Evolutionary conservation across 2,329 filamentous ascomycete genomes (phyloP).

Genomic region (Stachybotrys echinatus): DNA sequence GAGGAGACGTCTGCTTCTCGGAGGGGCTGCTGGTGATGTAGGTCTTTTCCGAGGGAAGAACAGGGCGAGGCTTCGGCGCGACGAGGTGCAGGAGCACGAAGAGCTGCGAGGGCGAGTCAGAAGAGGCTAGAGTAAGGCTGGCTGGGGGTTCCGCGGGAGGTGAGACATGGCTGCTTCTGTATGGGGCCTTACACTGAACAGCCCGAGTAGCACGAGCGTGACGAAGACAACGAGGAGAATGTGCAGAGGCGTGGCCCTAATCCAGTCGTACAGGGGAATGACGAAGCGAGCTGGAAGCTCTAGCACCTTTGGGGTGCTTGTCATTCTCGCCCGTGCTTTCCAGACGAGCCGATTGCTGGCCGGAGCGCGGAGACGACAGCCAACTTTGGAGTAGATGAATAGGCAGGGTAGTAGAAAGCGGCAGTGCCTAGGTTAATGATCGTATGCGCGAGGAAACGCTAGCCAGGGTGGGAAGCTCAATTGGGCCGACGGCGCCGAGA

Average conservation of each 20-base stretch:
- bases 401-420: background rate
- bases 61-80: slow-evolving; percentile 73
- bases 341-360: background rate
- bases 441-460: background rate
- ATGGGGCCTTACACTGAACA: slow-evolving; percentile 31
- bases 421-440: too few species aligned
- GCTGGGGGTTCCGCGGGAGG: too few species aligned
- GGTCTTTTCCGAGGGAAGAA: slow-evolving; percentile 73
- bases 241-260: slow-evolving; percentile 32
- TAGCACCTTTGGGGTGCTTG: slow-evolving; percentile 14
- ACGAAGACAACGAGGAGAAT: slow-evolving; percentile 30
- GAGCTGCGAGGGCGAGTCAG: slow-evolving; percentile 28
- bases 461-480: background rate
- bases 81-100: slow-evolving; percentile 67
- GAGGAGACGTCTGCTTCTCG: slow-evolving; percentile 24
- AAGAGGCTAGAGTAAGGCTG: background rate
- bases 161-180: slow-evolving; percentile 1
- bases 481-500: background rate
- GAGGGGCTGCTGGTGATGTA: slow-evolving; percentile 71
- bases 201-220: slow-evolving; percentile 23
- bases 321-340: too few species aligned
- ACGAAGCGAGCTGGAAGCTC: slow-evolving; percentile 28
- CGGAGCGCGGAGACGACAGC: background rate
- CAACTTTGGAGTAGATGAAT: too few species aligned
- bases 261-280: slow-evolving; percentile 26